Percentiles rank a stretch among this genome's conserved stretches.
Conservation (phyloP, 106 monocot genomes). For the Posidonia australis region DNA sequence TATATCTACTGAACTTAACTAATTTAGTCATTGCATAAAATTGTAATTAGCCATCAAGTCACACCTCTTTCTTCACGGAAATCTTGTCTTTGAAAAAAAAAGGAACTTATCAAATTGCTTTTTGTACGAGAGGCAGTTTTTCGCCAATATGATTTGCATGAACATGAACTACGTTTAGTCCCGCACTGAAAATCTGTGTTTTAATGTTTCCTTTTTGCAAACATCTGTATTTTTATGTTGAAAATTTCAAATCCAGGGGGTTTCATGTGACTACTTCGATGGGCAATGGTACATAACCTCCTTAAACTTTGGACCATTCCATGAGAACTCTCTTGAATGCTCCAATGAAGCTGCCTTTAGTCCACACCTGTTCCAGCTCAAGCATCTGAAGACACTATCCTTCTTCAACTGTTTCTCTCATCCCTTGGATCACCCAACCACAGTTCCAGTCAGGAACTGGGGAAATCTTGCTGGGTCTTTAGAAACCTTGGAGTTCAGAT, state of each 20-base stretch:
- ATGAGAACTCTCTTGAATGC: conserved; percentile 81
- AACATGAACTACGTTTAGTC: no score
- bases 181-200: no score
- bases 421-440: conserved; percentile 3
- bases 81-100: no score
- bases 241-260: conserved; percentile 49
- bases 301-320: conserved; percentile 58
- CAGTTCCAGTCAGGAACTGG: conserved; percentile 47
- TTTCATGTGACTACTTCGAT: conserved; percentile 66
- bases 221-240: no score
- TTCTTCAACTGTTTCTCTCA: conserved; percentile 63
- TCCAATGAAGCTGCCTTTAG: conserved; percentile 34
- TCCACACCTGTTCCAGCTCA: conserved; percentile 45
- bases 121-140: no score
- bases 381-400: conserved; percentile 47
- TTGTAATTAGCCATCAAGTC: no score
- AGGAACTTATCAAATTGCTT: no score
- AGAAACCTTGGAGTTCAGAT: conserved; percentile 71
- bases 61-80: no score
- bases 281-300: conserved; percentile 61
- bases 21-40: no score
- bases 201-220: no score
- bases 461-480: conserved; percentile 39
- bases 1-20: no score
- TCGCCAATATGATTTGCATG: no score